phyloP scores from a whole-genome alignment of 2,329 filamentous ascomycete species.

The Xylaria sp. region DNA sequence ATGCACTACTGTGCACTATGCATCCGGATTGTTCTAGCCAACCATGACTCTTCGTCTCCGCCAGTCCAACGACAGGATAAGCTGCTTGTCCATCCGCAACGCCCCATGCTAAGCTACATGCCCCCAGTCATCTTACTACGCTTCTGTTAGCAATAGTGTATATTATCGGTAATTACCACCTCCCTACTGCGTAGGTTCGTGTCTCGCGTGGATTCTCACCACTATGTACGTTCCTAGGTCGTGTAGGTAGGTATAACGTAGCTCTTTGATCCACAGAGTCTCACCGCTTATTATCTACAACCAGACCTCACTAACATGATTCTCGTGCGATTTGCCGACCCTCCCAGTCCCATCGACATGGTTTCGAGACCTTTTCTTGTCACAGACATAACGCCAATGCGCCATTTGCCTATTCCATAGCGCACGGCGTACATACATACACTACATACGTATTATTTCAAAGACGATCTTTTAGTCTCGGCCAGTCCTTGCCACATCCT shows the following conservation, averaged over 20 bases:
- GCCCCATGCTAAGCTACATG: conserved; percentile 18
- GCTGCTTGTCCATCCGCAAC: conserved; percentile 11
- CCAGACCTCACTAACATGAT: conserved; percentile 18
- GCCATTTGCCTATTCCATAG: conserved; percentile 37
- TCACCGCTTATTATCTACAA: conserved; percentile 34
- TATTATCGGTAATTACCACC: conserved; percentile 5
- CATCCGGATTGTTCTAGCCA: conserved; percentile 14
- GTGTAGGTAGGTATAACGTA: conserved; percentile 11
- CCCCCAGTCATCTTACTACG: conserved; percentile 32
- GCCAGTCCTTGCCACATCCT: conserved; percentile 43
- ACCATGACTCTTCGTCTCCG: conserved; percentile 19
- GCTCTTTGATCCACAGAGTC: conserved; percentile 31
- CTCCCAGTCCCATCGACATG: conserved; percentile 28
- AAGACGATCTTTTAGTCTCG: conserved; percentile 45
- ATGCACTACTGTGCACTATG: neutral
- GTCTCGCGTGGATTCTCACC: conserved; percentile 25
- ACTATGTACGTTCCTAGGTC: conserved; percentile 1
- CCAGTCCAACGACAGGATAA: conserved; percentile 20
- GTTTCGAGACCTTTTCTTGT: conserved; percentile 20
- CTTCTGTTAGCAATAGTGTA: conserved; percentile 8
- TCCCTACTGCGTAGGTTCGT: conserved; percentile 18
- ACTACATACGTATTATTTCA: neutral
- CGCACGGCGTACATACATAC: conserved; percentile 17
- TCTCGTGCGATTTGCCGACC: conserved; percentile 26
- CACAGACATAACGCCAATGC: conserved; percentile 34